These are phyloP conservation scores for Rhododendron kiyosumense DNA, from an alignment of 148 eudicot genomes.

Conservation along the genomic window DNA sequence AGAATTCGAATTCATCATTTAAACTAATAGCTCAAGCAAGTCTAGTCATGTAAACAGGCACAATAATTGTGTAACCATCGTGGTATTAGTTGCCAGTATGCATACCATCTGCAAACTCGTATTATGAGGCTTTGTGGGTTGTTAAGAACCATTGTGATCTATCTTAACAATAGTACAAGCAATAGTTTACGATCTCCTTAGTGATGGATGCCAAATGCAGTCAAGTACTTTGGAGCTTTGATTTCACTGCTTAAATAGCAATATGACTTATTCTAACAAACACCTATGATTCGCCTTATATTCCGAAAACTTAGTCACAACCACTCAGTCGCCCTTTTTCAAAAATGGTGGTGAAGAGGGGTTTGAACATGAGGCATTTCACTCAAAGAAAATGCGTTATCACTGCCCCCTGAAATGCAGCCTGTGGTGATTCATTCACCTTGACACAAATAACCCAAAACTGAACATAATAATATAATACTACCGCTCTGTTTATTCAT, in stretches of 20 bases:
- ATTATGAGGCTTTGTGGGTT: too few relatives aligned
- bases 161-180: too few relatives aligned
- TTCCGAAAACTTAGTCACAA: not conserved
- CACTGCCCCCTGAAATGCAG: too few relatives aligned
- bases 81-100: too few relatives aligned
- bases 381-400: not conserved
- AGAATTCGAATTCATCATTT: too few relatives aligned
- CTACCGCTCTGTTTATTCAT: conserved; percentile 2
- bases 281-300: not conserved
- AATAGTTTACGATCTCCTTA: not conserved
- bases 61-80: too few relatives aligned
- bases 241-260: not conserved
- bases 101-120: too few relatives aligned
- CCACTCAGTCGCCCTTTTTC: not conserved
- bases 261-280: not conserved
- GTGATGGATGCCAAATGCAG: not conserved
- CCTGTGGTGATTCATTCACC: not conserved
- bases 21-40: too few relatives aligned
- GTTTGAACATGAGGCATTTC: not conserved
- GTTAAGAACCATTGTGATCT: too few relatives aligned
- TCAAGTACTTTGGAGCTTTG: not conserved
- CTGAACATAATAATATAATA: not conserved
- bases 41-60: too few relatives aligned
- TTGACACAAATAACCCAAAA: not conserved
- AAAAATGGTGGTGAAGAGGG: conserved; percentile 1